Conservation (phyloP, 1,284 basidiomycete species). For the Papiliotrema laurentii region DNA sequence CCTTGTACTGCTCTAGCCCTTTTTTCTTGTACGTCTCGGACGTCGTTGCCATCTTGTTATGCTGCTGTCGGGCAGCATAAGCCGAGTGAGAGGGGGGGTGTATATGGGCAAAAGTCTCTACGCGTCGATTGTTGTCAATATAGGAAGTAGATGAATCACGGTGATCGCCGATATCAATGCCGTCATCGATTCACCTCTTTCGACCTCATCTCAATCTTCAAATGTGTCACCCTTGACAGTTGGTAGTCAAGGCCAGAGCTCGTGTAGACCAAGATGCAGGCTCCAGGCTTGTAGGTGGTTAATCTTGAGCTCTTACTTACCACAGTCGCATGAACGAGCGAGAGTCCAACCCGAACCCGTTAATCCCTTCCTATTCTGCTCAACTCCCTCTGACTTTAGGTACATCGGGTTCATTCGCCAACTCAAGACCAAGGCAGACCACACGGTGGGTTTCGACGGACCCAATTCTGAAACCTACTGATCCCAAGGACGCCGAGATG, state of each 20-base stretch:
- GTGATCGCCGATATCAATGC: no score
- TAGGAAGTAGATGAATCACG: no score
- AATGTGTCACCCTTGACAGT: no score
- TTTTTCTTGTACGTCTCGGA: neutral
- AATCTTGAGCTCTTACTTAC: neutral
- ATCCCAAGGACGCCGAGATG: slow-evolving; percentile 35
- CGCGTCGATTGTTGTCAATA: no score
- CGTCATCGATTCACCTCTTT: no score
- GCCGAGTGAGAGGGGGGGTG: no score
- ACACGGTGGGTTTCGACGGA: slow-evolving; percentile 17
- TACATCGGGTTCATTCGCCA: slow-evolving; percentile 43
- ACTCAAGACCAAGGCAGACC: slow-evolving; percentile 28
- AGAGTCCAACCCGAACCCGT: slow-evolving; percentile 31
- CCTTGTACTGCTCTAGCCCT: slow-evolving; percentile 6
- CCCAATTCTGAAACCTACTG: neutral
- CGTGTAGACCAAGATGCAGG: slow-evolving; percentile 10
- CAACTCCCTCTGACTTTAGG: slow-evolving; percentile 10
- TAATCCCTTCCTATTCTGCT: neutral
- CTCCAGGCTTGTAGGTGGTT: slow-evolving; percentile 6
- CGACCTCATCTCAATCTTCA: no score
- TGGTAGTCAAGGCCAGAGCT: no score
- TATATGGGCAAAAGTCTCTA: no score
- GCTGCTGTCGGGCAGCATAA: no score
- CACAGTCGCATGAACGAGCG: slow-evolving; percentile 28
- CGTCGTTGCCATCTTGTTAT: no score